These are phyloP conservation scores for Zostera marina DNA, from an alignment of 116 monocot genomes.

Conservation along the genomic window DNA sequence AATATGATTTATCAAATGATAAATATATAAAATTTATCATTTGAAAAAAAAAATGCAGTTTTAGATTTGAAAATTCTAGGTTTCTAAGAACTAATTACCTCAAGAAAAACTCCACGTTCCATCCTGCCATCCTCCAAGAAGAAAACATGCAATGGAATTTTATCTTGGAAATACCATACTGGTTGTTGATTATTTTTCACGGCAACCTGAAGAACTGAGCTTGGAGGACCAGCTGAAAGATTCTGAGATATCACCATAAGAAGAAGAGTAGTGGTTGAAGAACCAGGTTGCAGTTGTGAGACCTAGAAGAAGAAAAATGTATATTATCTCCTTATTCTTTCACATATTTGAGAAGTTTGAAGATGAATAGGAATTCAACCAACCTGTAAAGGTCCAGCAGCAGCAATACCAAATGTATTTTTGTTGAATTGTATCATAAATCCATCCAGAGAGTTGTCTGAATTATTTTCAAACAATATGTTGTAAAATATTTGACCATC, in stretches of 20 bases:
- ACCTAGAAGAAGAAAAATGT: slow-evolving; percentile 24
- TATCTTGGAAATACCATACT: slow-evolving; percentile 97
- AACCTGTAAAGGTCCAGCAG: slow-evolving; percentile 77
- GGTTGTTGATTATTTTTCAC: slow-evolving; percentile 99
- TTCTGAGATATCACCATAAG: slow-evolving; percentile 87
- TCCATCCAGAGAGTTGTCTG: slow-evolving; percentile 58
- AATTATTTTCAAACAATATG: slow-evolving; percentile 62
- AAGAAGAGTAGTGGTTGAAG: slow-evolving; percentile 54
- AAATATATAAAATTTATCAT: too few relatives aligned
- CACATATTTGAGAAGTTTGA: background rate
- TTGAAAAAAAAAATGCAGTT: too few relatives aligned
- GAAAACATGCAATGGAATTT: slow-evolving; percentile 57
- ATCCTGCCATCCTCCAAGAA: slow-evolving; percentile 87
- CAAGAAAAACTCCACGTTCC: slow-evolving; percentile 91
- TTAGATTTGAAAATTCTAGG: background rate
- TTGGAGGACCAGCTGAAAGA: slow-evolving; percentile 63
- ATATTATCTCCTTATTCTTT: background rate
- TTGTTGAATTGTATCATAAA: slow-evolving; percentile 99
- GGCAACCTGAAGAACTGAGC: slow-evolving; percentile 76
- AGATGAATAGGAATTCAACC: slow-evolving; percentile 11
- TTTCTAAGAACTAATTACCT: slow-evolving; percentile 27
- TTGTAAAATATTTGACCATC: slow-evolving; percentile 88
- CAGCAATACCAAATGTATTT: slow-evolving; percentile 86
- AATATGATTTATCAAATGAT: too few relatives aligned
- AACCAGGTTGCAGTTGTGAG: slow-evolving; percentile 57